Base-by-base conservation (phyloP, 164 flowering plant species). In the Annona cherimola region DNA sequence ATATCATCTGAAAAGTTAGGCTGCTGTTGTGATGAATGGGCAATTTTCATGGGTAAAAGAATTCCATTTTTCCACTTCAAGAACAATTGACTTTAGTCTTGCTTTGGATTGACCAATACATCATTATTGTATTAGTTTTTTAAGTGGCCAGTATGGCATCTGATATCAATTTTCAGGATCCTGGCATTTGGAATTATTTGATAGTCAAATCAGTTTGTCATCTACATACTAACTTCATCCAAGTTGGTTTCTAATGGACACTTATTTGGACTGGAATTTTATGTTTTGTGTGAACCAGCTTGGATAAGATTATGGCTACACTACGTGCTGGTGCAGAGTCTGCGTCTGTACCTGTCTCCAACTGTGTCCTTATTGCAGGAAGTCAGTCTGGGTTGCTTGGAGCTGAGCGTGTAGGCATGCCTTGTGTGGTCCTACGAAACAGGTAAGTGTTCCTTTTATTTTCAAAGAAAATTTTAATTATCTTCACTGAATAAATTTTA, bases 321-420 rank as follows among this genome's bases (percentile, higher is more conserved):
- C 71, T 90, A 73, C 92, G 89, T 75, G 97, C 97, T 3, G 99
- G 91, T 3, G 90, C 96, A 20, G 99, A 94, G 73, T 81, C 76
- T 84, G 92, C 87, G 2, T 89, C 84, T 43, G 76, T 84, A 46
- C 90, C 95, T 64, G 82, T 89, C 42, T 12, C 60, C 35, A 84
- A 84, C 9, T 94, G 96, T 77, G 81, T 92, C 68, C 90, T 94
- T 70, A 75, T 94, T 72, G 89, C 96, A 44, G 99, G 99, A 81
- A 88, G 87, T 82, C 87, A 86, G 73, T 71, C 88, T 66, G 94
- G 95, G 73, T 87, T 90, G 4, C 79, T 83, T 74, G 97, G 83
- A 69, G 96, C 99, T 63, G 85, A 86, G 70, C 77, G 77, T 46
- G 78, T 91, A 57, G 91, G 89, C 77, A 89, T 94, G 97, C 92